Evolutionary conservation across 2,329 filamentous ascomycete genomes (phyloP).

Genomic region (Ascochyta lentis): DNA sequence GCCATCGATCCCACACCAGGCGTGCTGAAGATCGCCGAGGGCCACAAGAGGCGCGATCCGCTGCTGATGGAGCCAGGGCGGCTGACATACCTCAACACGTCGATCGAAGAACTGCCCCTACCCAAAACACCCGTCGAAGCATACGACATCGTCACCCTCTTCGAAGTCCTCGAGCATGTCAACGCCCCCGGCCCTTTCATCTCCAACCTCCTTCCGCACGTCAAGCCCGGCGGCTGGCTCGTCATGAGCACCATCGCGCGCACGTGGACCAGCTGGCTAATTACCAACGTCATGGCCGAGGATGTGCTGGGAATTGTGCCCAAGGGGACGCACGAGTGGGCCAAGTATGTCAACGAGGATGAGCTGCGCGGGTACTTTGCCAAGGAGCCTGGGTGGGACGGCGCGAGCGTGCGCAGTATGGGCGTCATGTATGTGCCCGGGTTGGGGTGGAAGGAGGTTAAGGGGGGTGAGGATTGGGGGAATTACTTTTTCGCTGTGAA

Average conservation of each 20-base stretch:
- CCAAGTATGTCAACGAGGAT: constrained; percentile 88
- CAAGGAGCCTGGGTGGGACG: constrained; percentile 50
- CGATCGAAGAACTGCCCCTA: constrained; percentile 72
- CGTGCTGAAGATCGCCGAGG: constrained; percentile 76
- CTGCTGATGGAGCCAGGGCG: constrained; percentile 61
- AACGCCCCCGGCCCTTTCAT: constrained; percentile 77
- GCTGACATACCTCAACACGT: constrained; percentile 75
- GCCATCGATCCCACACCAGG: constrained; percentile 80
- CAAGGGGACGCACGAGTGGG: constrained; percentile 93
- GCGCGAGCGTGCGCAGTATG: constrained; percentile 65
- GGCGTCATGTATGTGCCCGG: constrained; percentile 92
- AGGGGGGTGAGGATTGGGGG: constrained; percentile 81
- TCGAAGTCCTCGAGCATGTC: constrained; percentile 96
- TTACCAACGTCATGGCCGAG: constrained; percentile 91
- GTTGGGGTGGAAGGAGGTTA: constrained; percentile 84
- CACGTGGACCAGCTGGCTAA: constrained; percentile 86
- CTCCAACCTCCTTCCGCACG: constrained; percentile 71
- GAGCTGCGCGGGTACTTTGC: constrained; percentile 67
- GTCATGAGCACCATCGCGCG: constrained; percentile 91
- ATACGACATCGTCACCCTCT: constrained; percentile 84
- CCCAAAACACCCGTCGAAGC: constrained; percentile 46
- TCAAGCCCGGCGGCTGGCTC: constrained; percentile 91
- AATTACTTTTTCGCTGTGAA: constrained; percentile 96
- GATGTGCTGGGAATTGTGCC: constrained; percentile 87
- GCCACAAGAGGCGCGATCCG: constrained; percentile 78